Base-by-base conservation (phyloP, 495 filamentous ascomycete genomes). In the Neurospora terricola region DNA sequence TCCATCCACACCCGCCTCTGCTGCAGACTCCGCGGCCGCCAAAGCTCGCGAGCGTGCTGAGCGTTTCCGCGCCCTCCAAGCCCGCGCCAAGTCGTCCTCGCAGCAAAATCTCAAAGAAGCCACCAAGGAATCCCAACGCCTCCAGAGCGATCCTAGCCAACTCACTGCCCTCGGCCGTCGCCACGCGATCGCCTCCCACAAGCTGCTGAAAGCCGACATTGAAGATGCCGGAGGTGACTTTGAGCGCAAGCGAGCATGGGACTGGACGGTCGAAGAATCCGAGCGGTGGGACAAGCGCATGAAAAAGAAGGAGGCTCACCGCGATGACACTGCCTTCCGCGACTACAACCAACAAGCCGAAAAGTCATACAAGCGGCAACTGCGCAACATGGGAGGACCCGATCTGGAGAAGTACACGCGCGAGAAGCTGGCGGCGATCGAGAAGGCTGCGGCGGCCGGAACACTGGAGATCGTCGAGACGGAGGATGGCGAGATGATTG, bases 161-260 rank as follows among this genome's bases (percentile, higher is more conserved):
- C 85, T 95, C 7, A 88, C 89, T 7, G 86, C 91, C 0, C 81
- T 98, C 36, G 88, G 89, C 70, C 92, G 93, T 71, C 94, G 93
- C 77, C 90, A 91, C 76, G 94, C 92, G 38, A 89, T 94, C 72
- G 94, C 94, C 16, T 91, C 92, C 34, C 93, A 97, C 81, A 98
- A 98, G 74, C 90, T 99, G 6, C 87, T 97, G 39, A 97, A 97
- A 83, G 93, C 94, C 16, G 94, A 97, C 75, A 90, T 91, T 2
- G 92, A 92, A 79, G 93, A 92, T 14, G 85, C 86, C 0, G 94
- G 95, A 12, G 93, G 92, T 74, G 94, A 98, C 81, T 99, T 98
- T 78, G 96, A 99, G 83, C 91, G 96, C 72, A 98, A 98, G 83
- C 90, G 96, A 38, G 94, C 95, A 1, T 98, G 96, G 96, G 96